Percentiles rank a stretch among this genome's conserved stretches.
Evolutionary conservation across 768 basidiomycete genomes (phyloP).

Genomic region (Lactifluus subvellereus): DNA sequence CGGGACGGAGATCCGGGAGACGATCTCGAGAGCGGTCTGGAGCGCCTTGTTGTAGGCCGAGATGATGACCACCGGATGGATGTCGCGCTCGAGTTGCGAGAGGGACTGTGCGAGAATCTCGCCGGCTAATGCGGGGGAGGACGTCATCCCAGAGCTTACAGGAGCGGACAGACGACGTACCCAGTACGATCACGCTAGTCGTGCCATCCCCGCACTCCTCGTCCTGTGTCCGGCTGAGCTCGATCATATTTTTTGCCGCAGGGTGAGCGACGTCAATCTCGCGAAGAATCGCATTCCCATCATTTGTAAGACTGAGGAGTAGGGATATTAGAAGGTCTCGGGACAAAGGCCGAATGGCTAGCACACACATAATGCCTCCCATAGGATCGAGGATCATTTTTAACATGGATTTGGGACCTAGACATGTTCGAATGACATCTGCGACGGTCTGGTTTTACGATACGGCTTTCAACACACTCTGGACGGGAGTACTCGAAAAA

Average conservation of each 20-base stretch:
- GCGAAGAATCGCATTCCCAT: slow-evolving; percentile 97
- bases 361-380: slow-evolving; percentile 90
- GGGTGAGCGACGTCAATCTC: slow-evolving; percentile 99
- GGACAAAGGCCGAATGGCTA: not conserved
- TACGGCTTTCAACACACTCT: slow-evolving; percentile 1
- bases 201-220: slow-evolving; percentile 99
- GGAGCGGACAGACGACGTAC: slow-evolving; percentile 38
- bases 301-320: slow-evolving; percentile 76
- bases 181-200: slow-evolving; percentile 95
- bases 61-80: slow-evolving; percentile 99
- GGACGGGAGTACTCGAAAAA: not conserved
- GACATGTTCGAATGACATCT: slow-evolving; percentile 95
- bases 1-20: slow-evolving; percentile 81
- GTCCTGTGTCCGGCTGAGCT: slow-evolving; percentile 94
- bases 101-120: slow-evolving; percentile 96
- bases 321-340: not conserved
- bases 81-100: slow-evolving; percentile 89
- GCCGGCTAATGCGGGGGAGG: slow-evolving; percentile 53
- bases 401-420: slow-evolving; percentile 96
- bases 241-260: slow-evolving; percentile 99
- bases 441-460: slow-evolving; percentile 70
- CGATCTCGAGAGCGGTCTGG: slow-evolving; percentile 83
- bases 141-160: not conserved
- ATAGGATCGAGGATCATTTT: slow-evolving; percentile 99
- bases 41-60: slow-evolving; percentile 96